phyloP scores from a whole-genome alignment of 1,284 basidiomycete species.

The Naganishia albida region DNA sequence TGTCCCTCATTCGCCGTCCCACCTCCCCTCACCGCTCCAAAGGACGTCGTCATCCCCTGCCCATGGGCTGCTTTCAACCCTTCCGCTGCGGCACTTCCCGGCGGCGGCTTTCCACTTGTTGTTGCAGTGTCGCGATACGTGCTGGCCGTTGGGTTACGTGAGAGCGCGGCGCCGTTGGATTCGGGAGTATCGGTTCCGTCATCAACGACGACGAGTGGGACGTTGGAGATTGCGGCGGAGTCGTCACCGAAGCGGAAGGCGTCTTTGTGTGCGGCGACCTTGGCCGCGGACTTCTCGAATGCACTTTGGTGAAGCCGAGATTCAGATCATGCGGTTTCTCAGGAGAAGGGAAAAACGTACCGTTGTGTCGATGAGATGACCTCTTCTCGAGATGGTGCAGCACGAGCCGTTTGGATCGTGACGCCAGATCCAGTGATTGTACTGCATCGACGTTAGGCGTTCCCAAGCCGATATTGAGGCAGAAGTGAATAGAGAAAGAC shows the following conservation, averaged over 20 bases:
- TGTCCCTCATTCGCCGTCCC: constrained; percentile 9
- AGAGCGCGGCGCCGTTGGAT: background rate
- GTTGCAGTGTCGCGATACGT: background rate
- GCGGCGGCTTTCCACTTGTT: background rate
- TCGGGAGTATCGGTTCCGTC: background rate
- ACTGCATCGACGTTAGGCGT: constrained; percentile 2
- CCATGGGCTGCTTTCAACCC: constrained; percentile 2
- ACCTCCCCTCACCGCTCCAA: constrained; percentile 12
- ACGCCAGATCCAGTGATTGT: constrained; percentile 8
- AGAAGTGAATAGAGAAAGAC: no score
- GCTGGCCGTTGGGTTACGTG: background rate
- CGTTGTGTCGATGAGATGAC: constrained; percentile 28
- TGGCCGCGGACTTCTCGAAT: constrained; percentile 22
- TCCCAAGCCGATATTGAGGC: no score
- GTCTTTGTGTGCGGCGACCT: constrained; percentile 22
- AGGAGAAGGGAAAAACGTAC: constrained; percentile 4
- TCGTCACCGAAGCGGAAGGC: constrained; percentile 24
- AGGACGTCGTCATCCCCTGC: constrained; percentile 16
- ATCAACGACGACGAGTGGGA: background rate
- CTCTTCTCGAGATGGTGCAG: constrained; percentile 27
- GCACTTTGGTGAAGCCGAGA: constrained; percentile 10
- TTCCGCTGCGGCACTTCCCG: constrained; percentile 10
- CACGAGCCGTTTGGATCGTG: constrained; percentile 19
- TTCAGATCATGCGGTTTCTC: no score
- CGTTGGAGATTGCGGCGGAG: background rate